Conservation (phyloP, 257 asterid species). For the Salvia miltiorrhiza region DNA sequence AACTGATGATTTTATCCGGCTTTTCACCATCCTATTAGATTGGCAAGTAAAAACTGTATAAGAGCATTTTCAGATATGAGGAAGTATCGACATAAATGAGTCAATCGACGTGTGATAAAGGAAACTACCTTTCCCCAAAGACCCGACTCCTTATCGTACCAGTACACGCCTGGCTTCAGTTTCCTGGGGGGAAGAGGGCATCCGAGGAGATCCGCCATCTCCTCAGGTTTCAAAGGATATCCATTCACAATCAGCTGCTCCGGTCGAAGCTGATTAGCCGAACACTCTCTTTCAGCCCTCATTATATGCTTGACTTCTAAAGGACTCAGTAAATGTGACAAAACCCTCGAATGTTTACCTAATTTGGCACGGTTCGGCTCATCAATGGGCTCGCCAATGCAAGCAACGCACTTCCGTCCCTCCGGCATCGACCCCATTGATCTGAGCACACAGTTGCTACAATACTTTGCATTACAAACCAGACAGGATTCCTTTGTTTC, state of each 20-base stretch:
- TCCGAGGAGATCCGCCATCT: constrained; percentile 73
- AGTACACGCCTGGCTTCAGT: constrained; percentile 76
- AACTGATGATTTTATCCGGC: constrained; percentile 68
- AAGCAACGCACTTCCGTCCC: constrained; percentile 86
- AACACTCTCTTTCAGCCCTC: constrained; percentile 81
- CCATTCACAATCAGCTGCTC: constrained; percentile 82
- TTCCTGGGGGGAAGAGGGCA: constrained; percentile 75
- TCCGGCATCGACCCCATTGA: constrained; percentile 98
- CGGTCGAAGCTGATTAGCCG: constrained; percentile 86
- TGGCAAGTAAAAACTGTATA: constrained; percentile 19
- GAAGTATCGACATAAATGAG: neutral
- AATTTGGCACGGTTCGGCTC: constrained; percentile 63
- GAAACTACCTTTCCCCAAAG: constrained; percentile 76
- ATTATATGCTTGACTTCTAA: constrained; percentile 81
- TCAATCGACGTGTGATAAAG: constrained; percentile 15
- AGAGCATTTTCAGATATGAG: constrained; percentile 24
- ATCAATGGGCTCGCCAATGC: constrained; percentile 77
- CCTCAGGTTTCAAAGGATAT: constrained; percentile 70
- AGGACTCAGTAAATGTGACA: constrained; percentile 75
- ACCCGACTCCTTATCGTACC: constrained; percentile 94
- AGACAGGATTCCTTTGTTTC: constrained; percentile 72
- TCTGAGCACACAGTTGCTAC: constrained; percentile 81
- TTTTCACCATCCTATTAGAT: constrained; percentile 74
- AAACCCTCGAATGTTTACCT: constrained; percentile 69
- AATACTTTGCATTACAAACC: constrained; percentile 72